phyloP scores from a whole-genome alignment of 1,139 yeast species.

The Lodderomyces oxycetoniae region DNA sequence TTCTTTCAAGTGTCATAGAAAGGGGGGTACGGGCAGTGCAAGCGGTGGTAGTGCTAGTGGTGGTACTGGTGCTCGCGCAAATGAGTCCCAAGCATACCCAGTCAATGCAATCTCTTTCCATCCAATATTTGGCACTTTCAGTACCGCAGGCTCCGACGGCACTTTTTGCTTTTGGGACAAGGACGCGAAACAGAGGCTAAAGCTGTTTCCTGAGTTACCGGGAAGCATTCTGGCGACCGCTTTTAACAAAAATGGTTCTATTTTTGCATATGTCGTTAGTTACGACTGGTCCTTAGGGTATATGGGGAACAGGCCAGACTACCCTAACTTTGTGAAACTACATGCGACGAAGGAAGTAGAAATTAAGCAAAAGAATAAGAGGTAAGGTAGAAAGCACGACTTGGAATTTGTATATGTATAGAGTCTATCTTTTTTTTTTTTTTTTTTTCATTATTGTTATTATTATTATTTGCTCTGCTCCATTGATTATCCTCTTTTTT shows the following conservation, averaged over 20 bases:
- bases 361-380: slow-evolving; percentile 69
- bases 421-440: neutral
- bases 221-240: slow-evolving; percentile 73
- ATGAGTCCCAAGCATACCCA: slow-evolving; percentile 60
- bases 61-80: slow-evolving; percentile 33
- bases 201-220: slow-evolving; percentile 70
- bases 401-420: neutral
- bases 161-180: slow-evolving; percentile 95
- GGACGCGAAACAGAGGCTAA: slow-evolving; percentile 83
- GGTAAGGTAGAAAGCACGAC: slow-evolving; percentile 10
- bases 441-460: neutral
- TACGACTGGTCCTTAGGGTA: slow-evolving; percentile 96
- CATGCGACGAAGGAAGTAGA: slow-evolving; percentile 87
- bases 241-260: slow-evolving; percentile 77
- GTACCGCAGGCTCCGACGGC: slow-evolving; percentile 95
- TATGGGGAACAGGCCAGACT: slow-evolving; percentile 68
- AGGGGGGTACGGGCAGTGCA: slow-evolving; percentile 33
- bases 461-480: too few relatives aligned
- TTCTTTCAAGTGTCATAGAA: slow-evolving; percentile 92
- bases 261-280: slow-evolving; percentile 87
- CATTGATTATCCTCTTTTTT: too few relatives aligned
- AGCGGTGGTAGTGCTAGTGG: slow-evolving; percentile 24
- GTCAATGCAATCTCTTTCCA: slow-evolving; percentile 82
- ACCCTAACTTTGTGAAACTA: slow-evolving; percentile 70
- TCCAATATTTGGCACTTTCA: slow-evolving; percentile 85